Evolutionary conservation across 352 stramenopile species (phyloP).

Genomic region (Phytophthora pini): DNA sequence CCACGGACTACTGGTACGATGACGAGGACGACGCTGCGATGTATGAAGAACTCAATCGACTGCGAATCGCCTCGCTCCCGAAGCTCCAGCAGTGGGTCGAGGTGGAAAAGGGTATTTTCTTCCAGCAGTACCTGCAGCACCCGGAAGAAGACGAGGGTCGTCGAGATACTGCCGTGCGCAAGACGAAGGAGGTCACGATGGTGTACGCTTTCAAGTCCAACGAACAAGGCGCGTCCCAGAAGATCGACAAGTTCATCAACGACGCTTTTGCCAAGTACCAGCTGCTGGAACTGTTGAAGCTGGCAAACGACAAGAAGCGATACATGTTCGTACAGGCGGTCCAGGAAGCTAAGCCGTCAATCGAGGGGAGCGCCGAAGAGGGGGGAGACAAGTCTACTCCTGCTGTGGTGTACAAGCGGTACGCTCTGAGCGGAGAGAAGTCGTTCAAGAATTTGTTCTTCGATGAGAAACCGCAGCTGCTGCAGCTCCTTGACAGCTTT

Average conservation of each 20-base stretch:
- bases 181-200: constrained; percentile 24
- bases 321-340: constrained; percentile 56
- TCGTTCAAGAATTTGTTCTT: constrained; percentile 92
- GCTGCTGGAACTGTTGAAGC: constrained; percentile 37
- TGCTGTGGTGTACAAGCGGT: constrained; percentile 62
- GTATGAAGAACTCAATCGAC: constrained; percentile 42
- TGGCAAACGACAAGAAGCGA: constrained; percentile 45
- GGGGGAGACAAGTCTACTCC: constrained; percentile 2
- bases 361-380: constrained; percentile 6
- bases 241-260: constrained; percentile 51
- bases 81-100: constrained; percentile 51
- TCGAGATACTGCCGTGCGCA: constrained; percentile 6
- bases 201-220: constrained; percentile 27
- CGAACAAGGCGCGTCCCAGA: constrained; percentile 31
- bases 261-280: constrained; percentile 49
- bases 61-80: constrained; percentile 46
- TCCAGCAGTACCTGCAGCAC: constrained; percentile 25
- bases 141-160: constrained; percentile 5
- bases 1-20: constrained; percentile 11
- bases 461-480: constrained; percentile 70
- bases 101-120: constrained; percentile 37
- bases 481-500: constrained; percentile 83
- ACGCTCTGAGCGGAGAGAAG: constrained; percentile 85
- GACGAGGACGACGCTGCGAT: constrained; percentile 27
- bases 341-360: constrained; percentile 9